phyloP scores from a whole-genome alignment of 208 protist genomes.

The Leishmania braziliensis region DNA sequence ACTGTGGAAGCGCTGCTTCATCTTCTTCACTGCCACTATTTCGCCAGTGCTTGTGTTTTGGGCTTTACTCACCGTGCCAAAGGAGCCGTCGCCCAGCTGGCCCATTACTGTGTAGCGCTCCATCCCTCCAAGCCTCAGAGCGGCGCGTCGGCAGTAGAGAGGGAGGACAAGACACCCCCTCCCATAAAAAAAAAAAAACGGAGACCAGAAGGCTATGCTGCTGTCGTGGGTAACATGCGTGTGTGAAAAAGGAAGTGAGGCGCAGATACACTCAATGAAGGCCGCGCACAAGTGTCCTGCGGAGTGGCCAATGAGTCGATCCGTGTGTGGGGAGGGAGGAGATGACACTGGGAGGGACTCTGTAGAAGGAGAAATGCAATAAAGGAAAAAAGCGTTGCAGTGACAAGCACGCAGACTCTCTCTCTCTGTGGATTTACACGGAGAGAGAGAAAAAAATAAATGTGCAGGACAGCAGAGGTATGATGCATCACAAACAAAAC shows the following conservation, averaged over 20 bases:
- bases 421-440: background rate
- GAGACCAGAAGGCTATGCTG: background rate
- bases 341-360: background rate
- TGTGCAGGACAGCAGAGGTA: background rate
- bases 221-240: background rate
- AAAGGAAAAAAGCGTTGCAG: background rate
- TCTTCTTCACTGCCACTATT: constrained; percentile 98
- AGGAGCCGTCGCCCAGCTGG: constrained; percentile 97
- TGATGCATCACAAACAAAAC: background rate
- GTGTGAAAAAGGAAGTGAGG: constrained; percentile 1
- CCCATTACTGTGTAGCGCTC: constrained; percentile 96
- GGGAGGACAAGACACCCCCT: background rate
- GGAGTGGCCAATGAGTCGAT: background rate
- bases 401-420: background rate
- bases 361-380: background rate
- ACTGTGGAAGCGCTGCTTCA: constrained; percentile 98
- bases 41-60: constrained; percentile 90
- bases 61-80: constrained; percentile 96
- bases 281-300: background rate
- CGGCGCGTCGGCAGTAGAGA: background rate
- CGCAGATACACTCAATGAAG: background rate
- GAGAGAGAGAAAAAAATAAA: background rate
- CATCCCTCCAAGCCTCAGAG: constrained; percentile 47
- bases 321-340: background rate
- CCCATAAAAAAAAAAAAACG: background rate